Conservation (phyloP, 257 asterid species). For the Penstemon newberryi region DNA sequence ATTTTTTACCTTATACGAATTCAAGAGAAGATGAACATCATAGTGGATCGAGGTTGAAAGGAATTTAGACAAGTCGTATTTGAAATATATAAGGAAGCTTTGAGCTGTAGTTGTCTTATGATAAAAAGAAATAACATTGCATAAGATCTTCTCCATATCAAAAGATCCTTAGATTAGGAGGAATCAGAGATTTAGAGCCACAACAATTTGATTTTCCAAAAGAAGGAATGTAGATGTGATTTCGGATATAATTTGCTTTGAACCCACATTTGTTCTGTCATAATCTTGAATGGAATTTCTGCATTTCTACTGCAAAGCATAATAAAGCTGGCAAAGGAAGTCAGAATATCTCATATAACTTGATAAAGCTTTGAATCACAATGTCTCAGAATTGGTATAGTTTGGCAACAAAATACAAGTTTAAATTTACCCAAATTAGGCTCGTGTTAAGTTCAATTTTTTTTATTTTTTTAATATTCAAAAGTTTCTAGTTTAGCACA, state of each 20-base stretch:
- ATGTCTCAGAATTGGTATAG: background rate
- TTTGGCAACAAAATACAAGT: no score
- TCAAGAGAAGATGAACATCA: slow-evolving; percentile 7
- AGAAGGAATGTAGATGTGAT: slow-evolving; percentile 18
- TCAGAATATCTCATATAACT: background rate
- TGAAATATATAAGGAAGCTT: slow-evolving; percentile 43
- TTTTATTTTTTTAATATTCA: no score
- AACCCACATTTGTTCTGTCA: no score
- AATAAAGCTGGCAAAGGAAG: background rate
- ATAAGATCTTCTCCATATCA: slow-evolving; percentile 44
- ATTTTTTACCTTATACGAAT: background rate
- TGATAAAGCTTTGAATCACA: slow-evolving; percentile 20
- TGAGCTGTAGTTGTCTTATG: slow-evolving; percentile 42
- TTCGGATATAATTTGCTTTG: no score
- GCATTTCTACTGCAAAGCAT: slow-evolving; percentile 26
- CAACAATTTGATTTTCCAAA: slow-evolving; percentile 18
- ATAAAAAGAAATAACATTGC: slow-evolving; percentile 42
- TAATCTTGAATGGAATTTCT: background rate
- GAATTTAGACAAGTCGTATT: slow-evolving; percentile 28
- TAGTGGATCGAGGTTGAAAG: slow-evolving; percentile 25
- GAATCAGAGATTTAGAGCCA: slow-evolving; percentile 31
- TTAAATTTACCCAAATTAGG: no score
- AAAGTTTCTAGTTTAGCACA: no score
- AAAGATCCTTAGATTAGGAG: slow-evolving; percentile 32
- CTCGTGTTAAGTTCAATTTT: no score